Evolutionary conservation across 108 stramenopile genomes (phyloP), one percentile per base, ranked within the genome.

Genomic region (Tribonema minus): DNA sequence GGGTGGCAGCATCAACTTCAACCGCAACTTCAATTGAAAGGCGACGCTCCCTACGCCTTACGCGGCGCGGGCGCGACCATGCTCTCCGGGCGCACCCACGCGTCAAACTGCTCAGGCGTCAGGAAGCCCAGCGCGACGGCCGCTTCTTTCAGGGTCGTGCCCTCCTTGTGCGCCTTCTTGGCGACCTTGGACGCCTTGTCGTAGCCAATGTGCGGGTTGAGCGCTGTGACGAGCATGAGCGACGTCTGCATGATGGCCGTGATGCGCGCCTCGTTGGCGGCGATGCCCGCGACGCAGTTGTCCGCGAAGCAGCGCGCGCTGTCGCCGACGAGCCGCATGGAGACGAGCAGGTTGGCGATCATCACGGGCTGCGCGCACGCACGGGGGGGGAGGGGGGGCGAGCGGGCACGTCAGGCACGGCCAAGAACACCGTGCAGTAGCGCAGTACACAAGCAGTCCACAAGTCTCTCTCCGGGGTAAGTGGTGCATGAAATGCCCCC

Each of bases 161-260:
- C 94, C 25, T 90, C 89, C 86, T 95, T 92, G 87, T 97, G 95
- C 2, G 96, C 96, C 46, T 86, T 92, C 87, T 96, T 97, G 76
- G 98, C 98, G 75, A 97, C 94, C 82, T 76, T 28, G 7, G 31
- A 15, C 1, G n/a, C 95, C 77, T 95, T 96, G 72, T 99, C 95
- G 84, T 99, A 99, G 0, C 98, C 98, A 89, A 99, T 97, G 74
- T 95, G 88, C 23, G 95, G 95, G 77, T 96, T 99, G 66, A 99
- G 82, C 5, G 98, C 96, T 36, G 98, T 99, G 2, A 99, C 98
- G 62, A 97, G 84, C 98, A 99, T 99, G 38, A 99, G 86, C 58
- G 87, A 88, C 41, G 91, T 92, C 73, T 92, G 88, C 84, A 99
- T 78, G 59, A 96, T 83, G 37, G 91, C 84, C 26, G 91, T 76